Evolutionary conservation across 805 yeast species (phyloP).

Genomic region (Candida qinlingensis): DNA sequence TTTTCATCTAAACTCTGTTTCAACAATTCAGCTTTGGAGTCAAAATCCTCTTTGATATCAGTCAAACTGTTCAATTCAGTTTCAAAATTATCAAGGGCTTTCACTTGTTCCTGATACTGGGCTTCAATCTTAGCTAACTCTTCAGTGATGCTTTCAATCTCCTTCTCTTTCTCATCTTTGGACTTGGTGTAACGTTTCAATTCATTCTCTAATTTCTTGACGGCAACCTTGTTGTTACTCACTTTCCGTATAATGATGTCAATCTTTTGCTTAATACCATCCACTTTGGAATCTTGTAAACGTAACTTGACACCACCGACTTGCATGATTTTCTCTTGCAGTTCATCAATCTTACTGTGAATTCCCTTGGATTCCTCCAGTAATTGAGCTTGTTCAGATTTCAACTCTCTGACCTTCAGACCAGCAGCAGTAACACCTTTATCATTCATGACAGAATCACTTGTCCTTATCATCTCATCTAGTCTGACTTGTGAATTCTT

Average conservation of each 20-base stretch:
- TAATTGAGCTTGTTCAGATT: constrained; percentile 39
- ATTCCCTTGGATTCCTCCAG: constrained; percentile 50
- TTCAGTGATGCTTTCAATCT: constrained; percentile 31
- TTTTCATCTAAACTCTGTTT: constrained; percentile 37
- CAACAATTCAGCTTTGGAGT: constrained; percentile 35
- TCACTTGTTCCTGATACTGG: constrained; percentile 23
- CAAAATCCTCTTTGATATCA: constrained; percentile 32
- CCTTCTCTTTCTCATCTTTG: constrained; percentile 37
- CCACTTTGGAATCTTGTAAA: constrained; percentile 77
- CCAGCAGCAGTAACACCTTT: constrained; percentile 34
- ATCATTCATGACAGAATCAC: constrained; percentile 21
- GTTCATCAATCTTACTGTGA: constrained; percentile 48
- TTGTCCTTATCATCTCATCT: constrained; percentile 30
- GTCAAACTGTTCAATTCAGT: constrained; percentile 27
- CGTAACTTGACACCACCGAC: constrained; percentile 87
- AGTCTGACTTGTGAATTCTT: constrained; percentile 40
- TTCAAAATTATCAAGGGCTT: constrained; percentile 29
- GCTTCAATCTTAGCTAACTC: constrained; percentile 32
- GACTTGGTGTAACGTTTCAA: constrained; percentile 48
- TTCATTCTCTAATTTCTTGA: constrained; percentile 61
- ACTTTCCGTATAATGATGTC: constrained; percentile 54
- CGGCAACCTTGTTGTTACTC: constrained; percentile 48
- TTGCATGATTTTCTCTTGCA: constrained; percentile 78
- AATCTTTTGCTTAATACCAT: constrained; percentile 61
- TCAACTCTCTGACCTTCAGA: constrained; percentile 28